These are phyloP conservation scores for Hypoxylon trugodes DNA, from an alignment of 495 filamentous ascomycete genomes.

Conservation along the genomic window DNA sequence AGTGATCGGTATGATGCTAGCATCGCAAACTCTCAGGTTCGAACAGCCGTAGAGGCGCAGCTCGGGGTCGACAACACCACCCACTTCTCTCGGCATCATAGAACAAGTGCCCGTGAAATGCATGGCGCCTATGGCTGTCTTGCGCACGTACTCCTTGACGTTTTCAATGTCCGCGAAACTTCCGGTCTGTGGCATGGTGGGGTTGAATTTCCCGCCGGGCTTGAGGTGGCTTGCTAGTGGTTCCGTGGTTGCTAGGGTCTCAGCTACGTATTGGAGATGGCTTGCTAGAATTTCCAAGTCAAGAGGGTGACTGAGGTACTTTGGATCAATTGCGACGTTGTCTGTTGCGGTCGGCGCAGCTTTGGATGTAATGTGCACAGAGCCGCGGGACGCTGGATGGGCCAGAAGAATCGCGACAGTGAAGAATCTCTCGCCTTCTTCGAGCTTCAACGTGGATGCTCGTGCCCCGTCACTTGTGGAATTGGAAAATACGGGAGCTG, in stretches of 20 bases:
- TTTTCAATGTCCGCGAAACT: conserved; percentile 27
- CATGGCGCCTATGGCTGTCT: conserved; percentile 34
- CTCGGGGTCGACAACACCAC: conserved; percentile 48
- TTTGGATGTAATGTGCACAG: conserved; percentile 60
- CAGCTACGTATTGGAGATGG: conserved; percentile 46
- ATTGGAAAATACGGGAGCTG: background rate
- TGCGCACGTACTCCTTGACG: conserved; percentile 34
- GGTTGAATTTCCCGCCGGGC: conserved; percentile 27
- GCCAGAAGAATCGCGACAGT: conserved; percentile 43
- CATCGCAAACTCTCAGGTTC: conserved; percentile 57
- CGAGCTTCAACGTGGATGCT: background rate
- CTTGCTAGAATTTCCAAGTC: conserved; percentile 55
- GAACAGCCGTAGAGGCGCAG: conserved; percentile 53
- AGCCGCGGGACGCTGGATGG: conserved; percentile 61
- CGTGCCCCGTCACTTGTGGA: background rate
- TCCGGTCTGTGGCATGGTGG: conserved; percentile 2
- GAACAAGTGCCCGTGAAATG: conserved; percentile 43
- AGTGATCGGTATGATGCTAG: conserved; percentile 55
- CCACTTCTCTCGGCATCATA: conserved; percentile 41
- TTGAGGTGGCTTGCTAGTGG: conserved; percentile 44
- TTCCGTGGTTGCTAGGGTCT: conserved; percentile 45
- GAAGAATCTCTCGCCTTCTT: conserved; percentile 32
- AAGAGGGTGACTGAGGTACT: conserved; percentile 59
- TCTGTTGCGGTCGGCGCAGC: conserved; percentile 30
- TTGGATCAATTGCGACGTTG: conserved; percentile 58